Evolutionary conservation across 148 eudicot genomes (phyloP).

Genomic region (Nyssa sinensis): DNA sequence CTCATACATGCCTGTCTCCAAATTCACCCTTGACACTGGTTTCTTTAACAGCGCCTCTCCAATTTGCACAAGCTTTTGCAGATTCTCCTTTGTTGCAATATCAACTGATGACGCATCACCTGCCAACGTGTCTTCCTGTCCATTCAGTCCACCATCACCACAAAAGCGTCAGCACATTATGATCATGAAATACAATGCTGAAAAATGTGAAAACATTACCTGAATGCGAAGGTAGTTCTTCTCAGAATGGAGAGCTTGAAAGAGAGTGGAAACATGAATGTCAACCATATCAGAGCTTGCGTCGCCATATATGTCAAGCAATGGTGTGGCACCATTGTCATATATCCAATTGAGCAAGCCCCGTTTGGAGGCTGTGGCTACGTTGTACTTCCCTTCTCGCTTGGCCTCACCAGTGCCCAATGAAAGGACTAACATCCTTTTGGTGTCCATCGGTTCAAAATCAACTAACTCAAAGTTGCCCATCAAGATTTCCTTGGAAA

Average conservation of each 20-base stretch:
- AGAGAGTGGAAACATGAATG: conserved; percentile 10
- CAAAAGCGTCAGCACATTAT: no score
- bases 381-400: conserved; percentile 12
- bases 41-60: conserved; percentile 39
- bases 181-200: no score
- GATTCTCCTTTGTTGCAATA: conserved; percentile 42
- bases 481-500: conserved; percentile 4
- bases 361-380: conserved; percentile 13
- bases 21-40: no score
- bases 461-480: background rate
- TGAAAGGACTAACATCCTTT: conserved; percentile 13
- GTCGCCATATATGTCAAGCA: conserved; percentile 11
- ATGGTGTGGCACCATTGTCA: conserved; percentile 8
- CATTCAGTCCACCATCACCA: no score
- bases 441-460: background rate
- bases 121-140: conserved; percentile 44
- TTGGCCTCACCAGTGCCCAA: conserved; percentile 18
- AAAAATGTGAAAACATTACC: no score
- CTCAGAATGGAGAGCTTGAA: conserved; percentile 9
- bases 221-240: conserved; percentile 30
- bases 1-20: conserved; percentile 34
- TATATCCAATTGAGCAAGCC: conserved; percentile 19
- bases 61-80: conserved; percentile 43
- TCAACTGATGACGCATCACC: conserved; percentile 48
- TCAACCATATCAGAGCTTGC: no score